These are phyloP conservation scores for Sherardia arvensis DNA, from an alignment of 257 asterid species.

Conservation along the genomic window DNA sequence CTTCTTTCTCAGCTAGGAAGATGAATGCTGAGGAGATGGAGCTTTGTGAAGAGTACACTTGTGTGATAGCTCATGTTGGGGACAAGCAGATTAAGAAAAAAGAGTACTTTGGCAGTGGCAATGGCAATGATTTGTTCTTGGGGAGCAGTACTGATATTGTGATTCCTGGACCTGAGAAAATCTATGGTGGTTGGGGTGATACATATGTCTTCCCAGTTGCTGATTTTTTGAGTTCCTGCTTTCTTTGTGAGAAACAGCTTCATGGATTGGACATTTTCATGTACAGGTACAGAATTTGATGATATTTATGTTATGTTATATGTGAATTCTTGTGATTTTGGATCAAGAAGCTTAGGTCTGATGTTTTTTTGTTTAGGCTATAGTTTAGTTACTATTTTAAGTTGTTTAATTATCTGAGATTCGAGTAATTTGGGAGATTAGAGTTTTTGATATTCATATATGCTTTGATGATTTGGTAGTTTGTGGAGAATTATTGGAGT, in stretches of 20 bases:
- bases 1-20: slow-evolving; percentile 7
- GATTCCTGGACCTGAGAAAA: neutral
- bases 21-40: slow-evolving; percentile 41
- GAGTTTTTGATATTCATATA: neutral
- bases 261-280: slow-evolving; percentile 85
- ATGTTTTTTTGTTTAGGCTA: neutral
- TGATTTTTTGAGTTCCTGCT: slow-evolving; percentile 62
- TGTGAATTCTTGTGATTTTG: neutral
- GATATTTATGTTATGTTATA: neutral
- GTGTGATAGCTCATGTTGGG: slow-evolving; percentile 67
- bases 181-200: neutral
- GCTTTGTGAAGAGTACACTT: slow-evolving; percentile 68
- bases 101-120: slow-evolving; percentile 48
- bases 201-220: slow-evolving; percentile 15
- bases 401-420: slow-evolving; percentile 9
- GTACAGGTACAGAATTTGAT: slow-evolving; percentile 50
- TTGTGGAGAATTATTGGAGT: slow-evolving; percentile 7
- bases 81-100: slow-evolving; percentile 41
- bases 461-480: neutral
- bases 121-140: slow-evolving; percentile 31
- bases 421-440: neutral
- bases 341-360: neutral
- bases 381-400: neutral
- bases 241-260: slow-evolving; percentile 69
- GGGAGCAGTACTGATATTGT: slow-evolving; percentile 8